Base-by-base conservation (phyloP, 768 basidiomycete species). In the Candolleomyces efflorescens region DNA sequence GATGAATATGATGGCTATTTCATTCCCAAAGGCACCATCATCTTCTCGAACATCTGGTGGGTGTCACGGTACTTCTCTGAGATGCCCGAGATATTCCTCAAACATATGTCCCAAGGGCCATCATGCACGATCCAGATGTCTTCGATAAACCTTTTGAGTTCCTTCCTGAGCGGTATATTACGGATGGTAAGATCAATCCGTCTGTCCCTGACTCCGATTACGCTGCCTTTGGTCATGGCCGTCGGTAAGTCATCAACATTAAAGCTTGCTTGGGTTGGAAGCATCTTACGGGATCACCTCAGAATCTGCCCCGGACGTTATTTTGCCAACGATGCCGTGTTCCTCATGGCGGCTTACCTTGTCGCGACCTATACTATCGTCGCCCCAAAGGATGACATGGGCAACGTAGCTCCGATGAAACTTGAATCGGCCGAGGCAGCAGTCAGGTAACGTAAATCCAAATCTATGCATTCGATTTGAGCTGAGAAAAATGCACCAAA, bases 11-110 rank as follows among this genome's bases (percentile, higher is more conserved):
- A 59, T 59, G 68, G 65, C 3, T 64, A 59, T 38, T 65, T 67
- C 56, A 72, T 77, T n/a, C 75, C 75, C 0, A 68, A 64, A 27
- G 73, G 71, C 4, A 70, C 72, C 3, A 67, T 72, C 10, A 64
- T 73, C 24, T 58, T 74, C 44, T 65, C 64, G n/a, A 73, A 73
- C 39, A 59, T 62, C 51, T 69, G 71, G 71, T 67, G 24, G 49
- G 36, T 56, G 32, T n/a, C 17, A 3, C 23, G 17, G 9, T 27
- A 32, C 32, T 1, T 7, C 32, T 5, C 6, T 32, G 32, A 22
- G 20, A 17, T 32, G 11, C 5, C 22, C 18, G 10, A 17, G 11
- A 5, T 32, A 32, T 32, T 27, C 27, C 32, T 2, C 11, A 32
- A 32, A 32, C 60, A 9, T 53, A 43, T 47, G 2, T 32, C 20